Evolutionary conservation across 352 stramenopile species (phyloP).

Genomic region (Thraustochytrium striatum): DNA sequence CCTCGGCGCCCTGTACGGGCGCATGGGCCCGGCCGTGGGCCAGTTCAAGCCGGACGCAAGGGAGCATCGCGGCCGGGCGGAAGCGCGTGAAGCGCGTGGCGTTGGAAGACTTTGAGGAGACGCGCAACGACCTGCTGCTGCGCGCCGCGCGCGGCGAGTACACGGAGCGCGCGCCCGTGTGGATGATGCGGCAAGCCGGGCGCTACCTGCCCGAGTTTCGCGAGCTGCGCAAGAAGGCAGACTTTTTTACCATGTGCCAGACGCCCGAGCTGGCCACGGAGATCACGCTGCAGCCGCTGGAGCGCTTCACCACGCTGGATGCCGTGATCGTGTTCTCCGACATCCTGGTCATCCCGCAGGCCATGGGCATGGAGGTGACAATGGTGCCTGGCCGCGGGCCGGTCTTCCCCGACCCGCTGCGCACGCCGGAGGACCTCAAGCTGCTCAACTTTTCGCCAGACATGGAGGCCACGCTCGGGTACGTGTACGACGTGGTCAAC

Average conservation of each 20-base stretch:
- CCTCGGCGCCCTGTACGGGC: too few species aligned
- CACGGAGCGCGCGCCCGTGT: conserved; percentile 75
- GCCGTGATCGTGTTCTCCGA: conserved; percentile 98
- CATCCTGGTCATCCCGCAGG: conserved; percentile 96
- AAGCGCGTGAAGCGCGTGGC: conserved; percentile 24
- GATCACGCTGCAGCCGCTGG: conserved; percentile 93
- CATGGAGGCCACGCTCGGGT: conserved; percentile 84
- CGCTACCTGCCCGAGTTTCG: conserved; percentile 80
- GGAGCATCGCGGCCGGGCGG: conserved; percentile 6
- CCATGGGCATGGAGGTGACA: conserved; percentile 89
- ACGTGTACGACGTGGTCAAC: conserved; percentile 89
- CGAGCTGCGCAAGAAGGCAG: conserved; percentile 70
- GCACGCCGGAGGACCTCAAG: conserved; percentile 32
- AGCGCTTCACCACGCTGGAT: conserved; percentile 85
- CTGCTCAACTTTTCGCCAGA: conserved; percentile 68
- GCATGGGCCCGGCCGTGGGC: neutral
- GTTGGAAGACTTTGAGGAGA: conserved; percentile 17
- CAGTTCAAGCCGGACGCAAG: conserved; percentile 24
- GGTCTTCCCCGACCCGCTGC: conserved; percentile 61
- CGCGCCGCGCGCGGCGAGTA: conserved; percentile 28
- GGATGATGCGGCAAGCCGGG: conserved; percentile 95
- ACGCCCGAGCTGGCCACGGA: conserved; percentile 72
- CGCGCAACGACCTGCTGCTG: conserved; percentile 41
- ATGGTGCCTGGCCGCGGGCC: conserved; percentile 90
- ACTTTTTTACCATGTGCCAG: conserved; percentile 72